phyloP scores from a whole-genome alignment of 306 rosid species.

The Dryas alaskensis region DNA sequence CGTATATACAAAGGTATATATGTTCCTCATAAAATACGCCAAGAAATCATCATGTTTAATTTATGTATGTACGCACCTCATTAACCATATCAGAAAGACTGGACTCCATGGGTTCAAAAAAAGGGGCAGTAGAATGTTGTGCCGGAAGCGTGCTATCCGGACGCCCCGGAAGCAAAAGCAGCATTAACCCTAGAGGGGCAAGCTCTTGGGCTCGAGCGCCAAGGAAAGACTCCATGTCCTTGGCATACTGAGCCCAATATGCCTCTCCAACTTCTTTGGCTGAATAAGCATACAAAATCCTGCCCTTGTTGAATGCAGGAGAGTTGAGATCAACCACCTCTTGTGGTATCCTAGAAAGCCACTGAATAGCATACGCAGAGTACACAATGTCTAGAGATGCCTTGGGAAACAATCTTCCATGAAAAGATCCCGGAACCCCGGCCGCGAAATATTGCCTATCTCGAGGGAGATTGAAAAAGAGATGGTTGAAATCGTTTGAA shows the following conservation, averaged over 20 bases:
- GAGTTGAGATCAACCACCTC: slow-evolving; percentile 5
- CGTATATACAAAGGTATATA: too few species aligned
- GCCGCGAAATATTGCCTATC: slow-evolving; percentile 9
- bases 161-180: background rate
- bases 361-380: slow-evolving; percentile 12
- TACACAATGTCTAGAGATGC: slow-evolving; percentile 17
- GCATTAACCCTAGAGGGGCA: slow-evolving; percentile 18
- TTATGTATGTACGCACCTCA: background rate
- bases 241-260: slow-evolving; percentile 14
- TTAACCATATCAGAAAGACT: slow-evolving; percentile 8
- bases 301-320: slow-evolving; percentile 16
- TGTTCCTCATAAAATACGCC: too few species aligned
- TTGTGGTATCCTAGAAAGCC: slow-evolving; percentile 17
- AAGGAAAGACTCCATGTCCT: slow-evolving; percentile 6
- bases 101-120: background rate
- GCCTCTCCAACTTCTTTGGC: slow-evolving; percentile 14
- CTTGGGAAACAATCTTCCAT: slow-evolving; percentile 18
- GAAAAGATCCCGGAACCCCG: slow-evolving; percentile 22
- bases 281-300: slow-evolving; percentile 5
- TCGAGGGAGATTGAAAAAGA: slow-evolving; percentile 14
- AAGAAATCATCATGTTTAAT: too few species aligned
- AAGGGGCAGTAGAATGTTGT: background rate
- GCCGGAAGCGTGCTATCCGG: slow-evolving; percentile 3
- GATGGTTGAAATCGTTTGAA: slow-evolving; percentile 19
- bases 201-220: slow-evolving; percentile 13